Conservation (phyloP, 495 filamentous ascomycete species). For the Acidiella bohemica region DNA sequence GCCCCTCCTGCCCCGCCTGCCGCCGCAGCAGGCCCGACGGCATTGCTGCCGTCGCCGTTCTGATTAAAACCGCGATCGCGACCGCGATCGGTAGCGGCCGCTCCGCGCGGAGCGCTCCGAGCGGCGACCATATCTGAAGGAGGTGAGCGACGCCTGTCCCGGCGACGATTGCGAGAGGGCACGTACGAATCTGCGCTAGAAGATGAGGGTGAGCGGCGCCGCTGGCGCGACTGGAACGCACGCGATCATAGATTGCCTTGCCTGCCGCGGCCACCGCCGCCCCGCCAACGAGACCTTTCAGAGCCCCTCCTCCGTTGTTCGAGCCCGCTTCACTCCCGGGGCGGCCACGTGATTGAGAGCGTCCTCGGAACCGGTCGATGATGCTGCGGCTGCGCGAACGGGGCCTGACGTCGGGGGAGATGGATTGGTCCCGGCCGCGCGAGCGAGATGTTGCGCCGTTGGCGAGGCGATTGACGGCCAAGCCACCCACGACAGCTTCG, state of each 20-base stretch:
- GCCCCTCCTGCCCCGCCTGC: background rate
- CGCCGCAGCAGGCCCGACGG: slow-evolving; percentile 1
- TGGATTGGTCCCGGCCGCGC: slow-evolving; percentile 12
- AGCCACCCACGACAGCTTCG: slow-evolving; percentile 73
- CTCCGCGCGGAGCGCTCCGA: slow-evolving; percentile 12
- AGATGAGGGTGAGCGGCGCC: slow-evolving; percentile 24
- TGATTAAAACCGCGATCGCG: slow-evolving; percentile 10
- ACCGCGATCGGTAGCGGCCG: slow-evolving; percentile 14
- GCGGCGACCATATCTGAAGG: slow-evolving; percentile 18
- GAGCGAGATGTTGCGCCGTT: slow-evolving; percentile 54
- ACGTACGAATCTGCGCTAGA: slow-evolving; percentile 43
- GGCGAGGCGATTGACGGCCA: slow-evolving; percentile 66
- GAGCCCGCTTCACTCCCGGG: slow-evolving; percentile 23
- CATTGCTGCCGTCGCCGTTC: slow-evolving; percentile 4
- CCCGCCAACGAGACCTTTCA: no score
- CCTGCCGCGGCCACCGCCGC: slow-evolving; percentile 62
- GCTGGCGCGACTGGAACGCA: slow-evolving; percentile 44
- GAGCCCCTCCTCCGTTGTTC: slow-evolving; percentile 27
- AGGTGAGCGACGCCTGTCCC: slow-evolving; percentile 20
- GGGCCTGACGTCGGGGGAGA: slow-evolving; percentile 11
- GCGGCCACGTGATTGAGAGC: slow-evolving; percentile 31
- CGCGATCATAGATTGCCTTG: slow-evolving; percentile 60
- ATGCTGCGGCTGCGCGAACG: slow-evolving; percentile 24
- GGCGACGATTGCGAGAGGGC: slow-evolving; percentile 31
- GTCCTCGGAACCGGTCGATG: slow-evolving; percentile 25